Conservation (phyloP, 2,329 filamentous ascomycete species). For the Scedosporium boydii region DNA sequence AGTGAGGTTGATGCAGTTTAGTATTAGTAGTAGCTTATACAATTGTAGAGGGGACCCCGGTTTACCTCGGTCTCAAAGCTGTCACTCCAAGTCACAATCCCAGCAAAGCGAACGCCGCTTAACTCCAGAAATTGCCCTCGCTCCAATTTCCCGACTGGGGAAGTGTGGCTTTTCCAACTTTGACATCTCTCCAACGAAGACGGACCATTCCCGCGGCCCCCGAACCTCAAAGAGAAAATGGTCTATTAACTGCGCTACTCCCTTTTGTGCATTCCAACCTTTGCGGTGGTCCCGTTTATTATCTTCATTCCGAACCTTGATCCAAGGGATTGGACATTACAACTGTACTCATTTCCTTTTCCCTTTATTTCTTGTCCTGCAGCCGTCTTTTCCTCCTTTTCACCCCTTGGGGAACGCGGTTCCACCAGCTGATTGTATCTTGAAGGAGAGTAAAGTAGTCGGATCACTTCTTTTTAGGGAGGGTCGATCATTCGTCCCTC, state of each 20-base stretch:
- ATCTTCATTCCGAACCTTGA: background rate
- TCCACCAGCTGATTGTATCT: background rate
- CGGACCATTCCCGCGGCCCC: background rate
- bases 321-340: background rate
- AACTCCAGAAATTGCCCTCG: background rate
- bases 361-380: background rate
- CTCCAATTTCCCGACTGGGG: conserved; percentile 4
- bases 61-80: background rate
- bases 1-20: too few relatives aligned
- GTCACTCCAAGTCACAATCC: background rate
- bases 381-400: too few relatives aligned
- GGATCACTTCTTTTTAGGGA: background rate
- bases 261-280: background rate
- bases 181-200: background rate
- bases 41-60: too few relatives aligned
- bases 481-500: background rate
- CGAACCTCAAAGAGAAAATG: background rate
- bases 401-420: background rate
- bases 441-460: background rate
- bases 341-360: background rate
- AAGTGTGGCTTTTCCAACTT: background rate
- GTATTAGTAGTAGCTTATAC: too few relatives aligned
- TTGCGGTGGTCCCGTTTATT: background rate
- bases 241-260: background rate
- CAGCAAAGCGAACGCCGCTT: background rate